A percentile compares a stretch with the other conserved stretches of the same genome.
phyloP scores from a whole-genome alignment of 1,284 basidiomycete species.

The Pseudozyma thailandica region DNA sequence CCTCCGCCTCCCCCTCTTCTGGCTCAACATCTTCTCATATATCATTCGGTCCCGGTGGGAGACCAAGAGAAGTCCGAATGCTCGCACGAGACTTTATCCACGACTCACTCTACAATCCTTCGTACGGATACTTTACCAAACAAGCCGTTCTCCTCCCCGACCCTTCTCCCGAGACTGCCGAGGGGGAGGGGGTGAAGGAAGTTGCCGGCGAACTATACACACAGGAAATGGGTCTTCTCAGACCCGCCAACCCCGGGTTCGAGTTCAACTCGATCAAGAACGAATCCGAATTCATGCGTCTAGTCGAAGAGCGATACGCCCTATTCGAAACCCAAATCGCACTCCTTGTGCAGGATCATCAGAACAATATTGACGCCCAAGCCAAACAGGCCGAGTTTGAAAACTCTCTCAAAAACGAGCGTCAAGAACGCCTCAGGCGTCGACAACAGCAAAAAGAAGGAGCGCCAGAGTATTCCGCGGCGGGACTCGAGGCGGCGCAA shows the following conservation, averaged over 20 bases:
- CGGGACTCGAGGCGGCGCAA: conserved; percentile 52
- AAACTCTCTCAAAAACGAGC: background rate
- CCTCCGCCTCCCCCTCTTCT: background rate
- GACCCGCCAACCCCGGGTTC: conserved; percentile 70
- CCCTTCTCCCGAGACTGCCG: conserved; percentile 7
- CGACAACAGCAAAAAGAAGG: background rate
- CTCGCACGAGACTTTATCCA: conserved; percentile 96
- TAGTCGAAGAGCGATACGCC: conserved; percentile 75
- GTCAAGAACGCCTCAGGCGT: conserved; percentile 8
- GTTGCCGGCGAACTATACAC: conserved; percentile 17
- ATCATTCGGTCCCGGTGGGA: conserved; percentile 18
- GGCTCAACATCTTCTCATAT: background rate
- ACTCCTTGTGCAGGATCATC: conserved; percentile 20
- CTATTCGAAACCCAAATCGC: conserved; percentile 56
- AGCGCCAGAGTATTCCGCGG: conserved; percentile 38
- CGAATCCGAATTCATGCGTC: conserved; percentile 81
- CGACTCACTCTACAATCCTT: conserved; percentile 93
- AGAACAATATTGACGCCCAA: conserved; percentile 8
- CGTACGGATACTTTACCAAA: conserved; percentile 89
- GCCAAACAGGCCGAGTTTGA: conserved; percentile 6
- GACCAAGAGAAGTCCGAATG: conserved; percentile 86
- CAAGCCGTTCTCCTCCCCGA: conserved; percentile 65
- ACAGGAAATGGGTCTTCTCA: conserved; percentile 33
- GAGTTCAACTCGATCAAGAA: conserved; percentile 79
- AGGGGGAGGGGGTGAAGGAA: conserved; percentile 3